Evolutionary conservation across 331 rosid species (phyloP), one percentile per base, ranked within the genome.

Genomic region (Rhamnella rubrinervis): DNA sequence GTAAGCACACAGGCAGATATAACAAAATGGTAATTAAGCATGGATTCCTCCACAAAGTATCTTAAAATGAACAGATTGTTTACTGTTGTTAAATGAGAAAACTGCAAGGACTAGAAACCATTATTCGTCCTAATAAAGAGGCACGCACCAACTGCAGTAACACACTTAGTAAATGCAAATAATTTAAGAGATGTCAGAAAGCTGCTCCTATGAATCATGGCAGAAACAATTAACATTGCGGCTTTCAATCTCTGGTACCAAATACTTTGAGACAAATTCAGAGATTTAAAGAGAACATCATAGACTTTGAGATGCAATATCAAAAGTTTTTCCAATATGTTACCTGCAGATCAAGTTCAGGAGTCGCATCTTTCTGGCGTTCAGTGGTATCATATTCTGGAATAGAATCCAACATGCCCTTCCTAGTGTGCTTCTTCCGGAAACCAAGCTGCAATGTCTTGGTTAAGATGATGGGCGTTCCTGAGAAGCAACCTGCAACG

Each of bases 381-480:
- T 89, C 89, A 20, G 86, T 52, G 52, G 92, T 66, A 56, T 83
- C 96, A 70, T 86, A 69, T 80, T 91, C 97, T 0, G 99, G 97
- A 65, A 95, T 91, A 25, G 82, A 86, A 75, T 83, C 88, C 87
- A 91, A 81, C 65, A 18, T 66, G 71, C 76, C 76, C 68, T 87
- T 93, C 77, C 90, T 75, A 28, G 49, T 70, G 41, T 84, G 89
- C 75, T 87, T 91, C 87, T 84, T 89, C 55, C 80, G 78, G 70
- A 64, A 85, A 75, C 72, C 71, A 56, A 84, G 82, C 83, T 84
- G 88, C 84, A 95, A 58, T n/a, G 81, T 87, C 88, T 89, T 91
- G 20, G 91, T 87, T 57, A 95, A 86, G 86, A 91, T 85, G 67
- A 91, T 74, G 1, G 96, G 99, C 18, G 76, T 82, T 68, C 96